Base-by-base conservation (phyloP, 331 rosid species). In the Pyrus hybrid region DNA sequence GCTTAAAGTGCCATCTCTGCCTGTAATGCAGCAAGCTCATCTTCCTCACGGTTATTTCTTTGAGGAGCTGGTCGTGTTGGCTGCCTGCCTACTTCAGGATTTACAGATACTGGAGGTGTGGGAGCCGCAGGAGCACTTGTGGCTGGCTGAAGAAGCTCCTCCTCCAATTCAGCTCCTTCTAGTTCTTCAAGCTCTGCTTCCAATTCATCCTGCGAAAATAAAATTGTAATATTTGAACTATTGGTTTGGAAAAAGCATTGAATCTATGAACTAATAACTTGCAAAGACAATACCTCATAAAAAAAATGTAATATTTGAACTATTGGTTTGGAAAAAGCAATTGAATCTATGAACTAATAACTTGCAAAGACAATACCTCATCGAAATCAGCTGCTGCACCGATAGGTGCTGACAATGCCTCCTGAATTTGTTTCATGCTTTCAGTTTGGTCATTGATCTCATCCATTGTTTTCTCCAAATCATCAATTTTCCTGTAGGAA, bases 371-470 rank as follows among this genome's bases (percentile, higher is more conserved):
- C 51, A 65, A 30, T 45, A 72, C 75, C 91, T 94, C 99, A 49
- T 94, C 99, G 73, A 94, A 94, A 86, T 94, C 99, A 74, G 96
- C 95, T 73, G 95, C 85, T 56, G 96, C 89, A 83, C 97, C 96
- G 58, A 94, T 73, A 47, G 99, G 99, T 67, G 93, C 80, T 5
- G 99, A 87, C 70, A 94, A 77, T 57, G 99, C 97, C 56, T 92
- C 99, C 84, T 94, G 99, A 73, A 92, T 94, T 87, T 88, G 95
- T 77, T 94, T 94, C 99, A 94, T 94, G 82, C 91, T 92, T 82
- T 94, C 99, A 5, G 97, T 94, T 81, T 94, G 99, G 82, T 94
- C 99, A 78, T 94, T 94, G 72, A 94, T 95, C 86, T 92, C 97
- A 82, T 95, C 97, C 97, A 92, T 90, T 53, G 97, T 90, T 82